Base-by-base conservation (phyloP, 768 basidiomycete genomes). In the Trametes cubensis region DNA sequence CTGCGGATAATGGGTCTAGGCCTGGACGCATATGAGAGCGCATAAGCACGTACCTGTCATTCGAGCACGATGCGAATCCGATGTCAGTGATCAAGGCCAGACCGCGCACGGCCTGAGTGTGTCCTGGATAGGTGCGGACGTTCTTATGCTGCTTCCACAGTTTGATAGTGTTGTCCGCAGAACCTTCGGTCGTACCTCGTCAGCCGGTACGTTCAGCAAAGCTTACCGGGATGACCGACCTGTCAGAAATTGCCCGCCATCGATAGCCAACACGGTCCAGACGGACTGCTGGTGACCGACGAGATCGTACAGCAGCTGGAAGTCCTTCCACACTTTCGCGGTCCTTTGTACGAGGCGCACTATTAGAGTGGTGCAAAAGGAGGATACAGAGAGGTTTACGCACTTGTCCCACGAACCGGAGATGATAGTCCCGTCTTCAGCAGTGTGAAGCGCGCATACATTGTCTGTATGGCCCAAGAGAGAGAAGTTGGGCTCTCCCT, bases 341-440 rank as follows among this genome's bases (percentile, higher is more conserved):
- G 96, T 94, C 72, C 95, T 98, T 30, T 13, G 54, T 18, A 30
- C n/a, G 28, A 23, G 25, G 38, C 6, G 41, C 57, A 11, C 15
- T 18, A n/a, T 52, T 8, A 21, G 49, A 59, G 25, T 14, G 14
- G 20, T 17, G n/a, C 50, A 2, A 25, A n/a, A 15, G 20, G 23
- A 45, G 4, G n/a, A 44, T 6, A 23, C 13, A 39, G 20, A 13
- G 3, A 41, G 48, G 44, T 53, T 17, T 13, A 76, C 85, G 75
- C 69, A 96, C 96, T 83, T 90, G 77, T 98, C 97, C 97, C 97
- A 99, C 45, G 94, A 96, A 20, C 97, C 97, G 8, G 93, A 95
- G 60, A 97, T 86, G 62, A 98, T 88, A 52, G 84, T 80, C 17
- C 93, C 92, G 50, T 81, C 81, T 10, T 83, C 75, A 11, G 85